Percentiles rank a stretch among this genome's conserved stretches.
These are phyloP conservation scores for Pleoardoris graminearum DNA, from an alignment of 2,329 filamentous ascomycete genomes.

Conservation along the genomic window DNA sequence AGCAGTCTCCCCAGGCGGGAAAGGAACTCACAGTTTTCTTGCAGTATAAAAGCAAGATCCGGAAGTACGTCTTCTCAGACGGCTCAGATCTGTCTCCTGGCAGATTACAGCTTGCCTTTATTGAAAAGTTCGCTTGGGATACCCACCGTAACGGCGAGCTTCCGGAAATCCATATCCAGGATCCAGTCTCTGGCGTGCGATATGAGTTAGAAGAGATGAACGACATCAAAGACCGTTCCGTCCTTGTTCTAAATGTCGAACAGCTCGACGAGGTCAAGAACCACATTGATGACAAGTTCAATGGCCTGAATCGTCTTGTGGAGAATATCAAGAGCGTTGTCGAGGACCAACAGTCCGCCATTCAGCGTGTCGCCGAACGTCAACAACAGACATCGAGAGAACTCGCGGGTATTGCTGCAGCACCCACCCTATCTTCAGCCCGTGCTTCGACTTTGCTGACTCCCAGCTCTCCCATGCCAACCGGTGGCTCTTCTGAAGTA, in stretches of 20 bases:
- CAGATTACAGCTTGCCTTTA: conserved; percentile 90
- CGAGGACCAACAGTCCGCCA: conserved; percentile 77
- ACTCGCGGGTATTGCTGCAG: conserved; percentile 68
- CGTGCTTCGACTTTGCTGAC: conserved; percentile 42
- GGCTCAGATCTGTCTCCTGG: conserved; percentile 86
- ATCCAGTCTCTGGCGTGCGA: conserved; percentile 91
- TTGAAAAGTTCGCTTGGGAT: conserved; percentile 99
- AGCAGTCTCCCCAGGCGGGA: conserved; percentile 69
- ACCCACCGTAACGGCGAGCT: conserved; percentile 94
- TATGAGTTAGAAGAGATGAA: conserved; percentile 92
- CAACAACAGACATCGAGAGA: conserved; percentile 90
- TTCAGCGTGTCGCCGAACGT: conserved; percentile 85
- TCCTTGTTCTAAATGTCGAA: conserved; percentile 93
- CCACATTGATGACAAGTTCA: conserved; percentile 91
- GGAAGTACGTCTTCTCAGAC: conserved; percentile 88
- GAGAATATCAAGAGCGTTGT: conserved; percentile 83
- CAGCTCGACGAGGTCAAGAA: conserved; percentile 92
- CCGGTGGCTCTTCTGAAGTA: conserved; percentile 24
- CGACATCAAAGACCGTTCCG: conserved; percentile 92
- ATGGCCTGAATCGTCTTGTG: conserved; percentile 77
- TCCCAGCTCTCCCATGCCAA: conserved; percentile 31
- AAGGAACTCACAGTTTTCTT: conserved; percentile 93
- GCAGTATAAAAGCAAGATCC: conserved; percentile 96
- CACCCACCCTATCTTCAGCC: conserved; percentile 42
- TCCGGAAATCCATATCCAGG: conserved; percentile 97